Conservation (phyloP, 805 yeast species). For the Metschnikowia henanensis region DNA sequence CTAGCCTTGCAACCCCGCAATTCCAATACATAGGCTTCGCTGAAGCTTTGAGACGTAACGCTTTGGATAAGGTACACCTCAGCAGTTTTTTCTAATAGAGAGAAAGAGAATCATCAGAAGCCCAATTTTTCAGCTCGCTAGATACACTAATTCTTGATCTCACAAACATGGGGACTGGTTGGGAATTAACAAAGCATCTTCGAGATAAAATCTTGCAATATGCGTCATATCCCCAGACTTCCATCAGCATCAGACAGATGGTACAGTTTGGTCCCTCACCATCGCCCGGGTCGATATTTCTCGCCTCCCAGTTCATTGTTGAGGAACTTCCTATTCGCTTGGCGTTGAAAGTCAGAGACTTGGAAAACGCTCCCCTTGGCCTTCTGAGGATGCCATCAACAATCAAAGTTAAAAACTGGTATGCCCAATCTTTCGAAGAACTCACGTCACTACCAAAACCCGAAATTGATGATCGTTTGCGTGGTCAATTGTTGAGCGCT, state of each 20-base stretch:
- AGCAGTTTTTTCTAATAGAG: too few species aligned
- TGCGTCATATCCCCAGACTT: slow-evolving; percentile 78
- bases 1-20: neutral
- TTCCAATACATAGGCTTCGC: neutral
- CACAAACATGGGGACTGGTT: slow-evolving; percentile 42
- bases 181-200: slow-evolving; percentile 52
- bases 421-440: slow-evolving; percentile 86
- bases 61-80: too few species aligned
- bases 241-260: slow-evolving; percentile 84
- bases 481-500: slow-evolving; percentile 29
- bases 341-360: slow-evolving; percentile 82
- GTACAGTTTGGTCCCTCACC: slow-evolving; percentile 87
- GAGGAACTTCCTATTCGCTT: slow-evolving; percentile 86
- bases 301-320: slow-evolving; percentile 81
- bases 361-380: slow-evolving; percentile 78
- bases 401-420: slow-evolving; percentile 79
- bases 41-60: too few species aligned
- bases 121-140: too few species aligned
- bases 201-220: slow-evolving; percentile 58
- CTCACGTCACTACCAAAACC: slow-evolving; percentile 67
- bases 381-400: slow-evolving; percentile 74
- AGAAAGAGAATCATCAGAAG: neutral
- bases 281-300: slow-evolving; percentile 71
- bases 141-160: too few species aligned
- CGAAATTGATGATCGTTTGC: slow-evolving; percentile 42